These are phyloP conservation scores for Pharus latifolius DNA, from an alignment of 176 grass and related monocot genomes.

Conservation along the genomic window DNA sequence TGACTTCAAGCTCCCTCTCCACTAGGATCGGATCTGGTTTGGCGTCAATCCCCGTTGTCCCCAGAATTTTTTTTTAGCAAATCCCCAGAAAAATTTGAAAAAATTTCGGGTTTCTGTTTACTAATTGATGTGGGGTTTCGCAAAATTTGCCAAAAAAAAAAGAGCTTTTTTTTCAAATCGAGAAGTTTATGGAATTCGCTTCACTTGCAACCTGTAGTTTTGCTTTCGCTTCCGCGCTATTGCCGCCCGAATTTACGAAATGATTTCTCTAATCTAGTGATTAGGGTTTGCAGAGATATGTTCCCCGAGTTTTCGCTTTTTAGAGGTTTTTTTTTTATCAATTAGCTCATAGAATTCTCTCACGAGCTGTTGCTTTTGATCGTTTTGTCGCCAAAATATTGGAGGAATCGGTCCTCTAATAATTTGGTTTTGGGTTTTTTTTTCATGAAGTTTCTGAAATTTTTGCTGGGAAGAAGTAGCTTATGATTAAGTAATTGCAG, in stretches of 20 bases:
- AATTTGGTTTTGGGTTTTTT: neutral
- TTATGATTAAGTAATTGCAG: neutral
- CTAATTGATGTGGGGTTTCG: neutral
- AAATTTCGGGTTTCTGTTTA: neutral
- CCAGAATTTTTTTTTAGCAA: neutral
- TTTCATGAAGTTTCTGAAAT: neutral
- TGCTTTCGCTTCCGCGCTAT: neutral
- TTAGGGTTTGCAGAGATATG: slow-evolving; percentile 13
- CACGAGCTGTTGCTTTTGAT: neutral
- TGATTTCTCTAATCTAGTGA: neutral
- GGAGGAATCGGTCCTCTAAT: neutral
- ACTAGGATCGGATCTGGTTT: slow-evolving; percentile 10
- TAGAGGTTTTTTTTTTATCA: neutral
- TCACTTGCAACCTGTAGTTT: neutral
- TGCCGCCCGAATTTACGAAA: neutral
- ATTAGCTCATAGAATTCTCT: no score
- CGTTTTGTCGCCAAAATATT: neutral
- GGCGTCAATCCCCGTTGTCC: neutral
- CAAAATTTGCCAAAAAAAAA: neutral
- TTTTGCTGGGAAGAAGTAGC: neutral
- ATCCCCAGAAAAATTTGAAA: no score
- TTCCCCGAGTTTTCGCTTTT: neutral
- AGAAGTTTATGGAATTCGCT: neutral
- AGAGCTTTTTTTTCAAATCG: neutral
- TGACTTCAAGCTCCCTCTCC: neutral